Conservation (phyloP, 768 basidiomycete genomes). For the Cyathus striatus region DNA sequence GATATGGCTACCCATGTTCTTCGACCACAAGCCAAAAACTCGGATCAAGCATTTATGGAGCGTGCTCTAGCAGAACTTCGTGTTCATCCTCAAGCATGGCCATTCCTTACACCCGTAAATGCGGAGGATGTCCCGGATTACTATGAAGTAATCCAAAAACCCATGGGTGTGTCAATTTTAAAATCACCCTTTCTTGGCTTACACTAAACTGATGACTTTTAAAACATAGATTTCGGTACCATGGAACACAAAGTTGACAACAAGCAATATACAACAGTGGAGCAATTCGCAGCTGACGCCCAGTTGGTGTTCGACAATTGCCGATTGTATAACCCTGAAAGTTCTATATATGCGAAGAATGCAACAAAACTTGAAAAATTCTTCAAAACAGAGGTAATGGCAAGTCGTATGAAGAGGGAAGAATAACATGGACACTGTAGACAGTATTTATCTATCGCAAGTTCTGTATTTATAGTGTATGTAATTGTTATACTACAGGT, state of each 20-base stretch:
- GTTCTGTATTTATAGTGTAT: background rate
- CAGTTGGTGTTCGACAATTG: slow-evolving; percentile 89
- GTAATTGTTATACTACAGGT: too few species aligned
- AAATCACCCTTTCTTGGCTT: background rate
- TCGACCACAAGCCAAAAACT: slow-evolving; percentile 34
- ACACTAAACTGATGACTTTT: background rate
- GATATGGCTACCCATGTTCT: slow-evolving; percentile 58
- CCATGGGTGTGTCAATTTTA: slow-evolving; percentile 71
- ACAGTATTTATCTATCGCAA: too few species aligned
- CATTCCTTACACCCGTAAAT: slow-evolving; percentile 81
- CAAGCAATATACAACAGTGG: slow-evolving; percentile 76
- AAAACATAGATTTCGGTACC: slow-evolving; percentile 68
- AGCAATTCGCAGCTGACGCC: slow-evolving; percentile 73
- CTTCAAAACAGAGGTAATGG: slow-evolving; percentile 49
- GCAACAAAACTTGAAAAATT: slow-evolving; percentile 82
- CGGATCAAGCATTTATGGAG: slow-evolving; percentile 66
- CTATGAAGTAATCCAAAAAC: slow-evolving; percentile 80
- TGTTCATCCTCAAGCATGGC: slow-evolving; percentile 78
- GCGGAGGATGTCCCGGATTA: slow-evolving; percentile 81
- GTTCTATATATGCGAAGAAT: slow-evolving; percentile 75
- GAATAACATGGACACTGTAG: too few species aligned
- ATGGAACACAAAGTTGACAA: slow-evolving; percentile 89
- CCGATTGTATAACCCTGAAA: slow-evolving; percentile 79
- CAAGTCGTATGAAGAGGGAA: slow-evolving; percentile 23
- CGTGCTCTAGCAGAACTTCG: slow-evolving; percentile 76